Base-by-base conservation (phyloP, 139 green algal species). In the Coelastrella sp. region DNA sequence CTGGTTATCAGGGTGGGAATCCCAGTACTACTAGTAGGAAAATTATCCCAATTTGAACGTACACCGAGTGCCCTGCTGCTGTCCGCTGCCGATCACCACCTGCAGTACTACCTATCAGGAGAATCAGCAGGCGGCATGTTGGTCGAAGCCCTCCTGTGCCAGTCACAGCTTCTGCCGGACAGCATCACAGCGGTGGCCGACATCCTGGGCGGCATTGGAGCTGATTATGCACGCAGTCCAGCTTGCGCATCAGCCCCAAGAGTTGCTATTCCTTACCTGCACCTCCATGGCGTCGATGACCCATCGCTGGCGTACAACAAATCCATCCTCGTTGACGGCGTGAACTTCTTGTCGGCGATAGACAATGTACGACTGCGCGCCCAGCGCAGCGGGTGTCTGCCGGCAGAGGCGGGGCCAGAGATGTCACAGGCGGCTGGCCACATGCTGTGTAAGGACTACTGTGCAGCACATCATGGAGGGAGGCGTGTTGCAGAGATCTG, bases 121-220 rank as follows among this genome's bases (percentile, higher is more conserved):
- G 78, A 85, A 35, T 81, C 60, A 17, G 76, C 87, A 27, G 87
- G 87, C 20, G 87, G 87, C 35, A 91, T 91, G 87, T 80, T 91
- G 87, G 78, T 86, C 61, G 19, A 91, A 14, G 14, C 68, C 19
- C 76, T 91, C 17, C 87, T 91, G 12, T 91, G 87, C 78, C 78
- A 91, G n/a, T 82, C 60, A 8, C 27, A 20, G 10, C 14, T 15
- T 14, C 11, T 91, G 0, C 17, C 75, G 7, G 20, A 22, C 8
- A 19, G 10, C 25, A n/a, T 91, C 25, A 72, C 60, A 6, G 87
- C 87, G 22, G 78, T 78, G n/a, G 61, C 61, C 17, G 63, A 87
- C 87, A 81, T 91, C n/a, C 60, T 86, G 4, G 87, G 87, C 25
- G 87, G 87, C 87, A 70, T 91, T 25, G 87, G 61, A 11, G 15